Base-by-base conservation (phyloP, 108 stramenopile species). In the Discostella stelligeroides region DNA sequence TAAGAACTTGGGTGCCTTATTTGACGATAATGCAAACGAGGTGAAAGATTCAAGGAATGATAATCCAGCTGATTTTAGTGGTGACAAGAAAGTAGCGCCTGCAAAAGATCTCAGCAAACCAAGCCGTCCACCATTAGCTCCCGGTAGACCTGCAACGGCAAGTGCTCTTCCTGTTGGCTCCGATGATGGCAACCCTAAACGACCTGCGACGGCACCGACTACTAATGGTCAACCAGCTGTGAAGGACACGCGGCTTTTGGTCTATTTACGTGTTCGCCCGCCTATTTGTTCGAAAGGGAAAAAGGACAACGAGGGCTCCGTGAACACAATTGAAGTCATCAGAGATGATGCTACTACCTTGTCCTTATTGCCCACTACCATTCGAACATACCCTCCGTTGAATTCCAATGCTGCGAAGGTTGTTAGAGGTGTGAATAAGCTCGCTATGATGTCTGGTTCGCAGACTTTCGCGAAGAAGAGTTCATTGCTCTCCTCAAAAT, bases 381-480 rank as follows among this genome's bases (percentile, higher is more conserved):
- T 93, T 55, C 79, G 93, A 15, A 94, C 93, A 0, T 82, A 88
- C 55, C 87, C 93, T 42, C 89, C 93, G 0, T 25, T 73, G 15
- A 62, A 77, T 23, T 91, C 90, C 10, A 87, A 94, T 60, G 79
- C 85, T 9, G 69, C 75, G 49, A 91, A 89, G 57, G 75, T 84
- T 24, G 63, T 60, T n/a, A 66, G 84, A 13, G 54, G 30, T 10
- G 60, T 68, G 58, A 66, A 37, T 18, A 63, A 60, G 49, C 23
- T 46, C 23, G 60, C 40, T 8, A 42, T 28, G 41, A 53, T 46
- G 59, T 54, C 30, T 34, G 40, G 25, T 53, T 45, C 66, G 27
- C 23, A 42, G 12, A 51, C 57, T 5, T 41, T 25, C 15, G 42
- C 45, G 46, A 74, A 66, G n/a, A 58, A 45, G 57, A 74, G 60